These are phyloP conservation scores for Tolypocladium cylindrosporum DNA, from an alignment of 2,329 filamentous ascomycete species.

Conservation along the genomic window DNA sequence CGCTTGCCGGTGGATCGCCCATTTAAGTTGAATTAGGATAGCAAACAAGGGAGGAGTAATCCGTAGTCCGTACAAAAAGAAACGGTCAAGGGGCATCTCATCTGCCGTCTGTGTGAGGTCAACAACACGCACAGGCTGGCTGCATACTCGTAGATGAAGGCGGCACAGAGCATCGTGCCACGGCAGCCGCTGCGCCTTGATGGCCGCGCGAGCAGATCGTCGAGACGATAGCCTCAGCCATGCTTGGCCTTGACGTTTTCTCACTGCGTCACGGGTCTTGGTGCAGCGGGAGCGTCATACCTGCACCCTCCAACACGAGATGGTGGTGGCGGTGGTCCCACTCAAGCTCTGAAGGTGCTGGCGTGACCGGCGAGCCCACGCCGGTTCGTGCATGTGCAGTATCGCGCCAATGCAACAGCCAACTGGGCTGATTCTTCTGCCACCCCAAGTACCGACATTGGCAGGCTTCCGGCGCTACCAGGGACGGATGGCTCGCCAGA, in stretches of 20 bases:
- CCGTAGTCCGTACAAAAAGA: not conserved
- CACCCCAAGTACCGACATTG: not conserved
- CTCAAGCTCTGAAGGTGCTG: not conserved
- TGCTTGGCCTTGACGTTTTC: not conserved
- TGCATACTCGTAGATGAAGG: not conserved
- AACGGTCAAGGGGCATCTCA: not conserved
- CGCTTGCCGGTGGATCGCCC: slow-evolving; percentile 4
- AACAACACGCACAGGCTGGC: not conserved
- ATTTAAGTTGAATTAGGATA: slow-evolving; percentile 3
- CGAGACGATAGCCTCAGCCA: not conserved
- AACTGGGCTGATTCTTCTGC: not conserved
- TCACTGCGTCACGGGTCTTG: slow-evolving; percentile 3
- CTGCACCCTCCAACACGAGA: slow-evolving; percentile 4
- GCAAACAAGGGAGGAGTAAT: not conserved
- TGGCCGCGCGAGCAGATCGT: not conserved
- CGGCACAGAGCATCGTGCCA: not conserved
- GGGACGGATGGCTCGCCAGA: not conserved
- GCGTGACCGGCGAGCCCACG: not conserved
- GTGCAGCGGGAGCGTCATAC: slow-evolving; percentile 5
- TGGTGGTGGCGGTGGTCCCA: slow-evolving; percentile 2
- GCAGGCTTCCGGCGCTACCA: not conserved
- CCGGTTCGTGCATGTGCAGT: not conserved
- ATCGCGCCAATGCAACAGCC: not conserved
- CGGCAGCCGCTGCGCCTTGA: not conserved
- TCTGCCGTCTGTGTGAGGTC: not conserved